Evolutionary conservation across 2,329 filamentous ascomycete species (phyloP), one percentile per base, ranked within the genome.

Genomic region (Phialophora chinensis): DNA sequence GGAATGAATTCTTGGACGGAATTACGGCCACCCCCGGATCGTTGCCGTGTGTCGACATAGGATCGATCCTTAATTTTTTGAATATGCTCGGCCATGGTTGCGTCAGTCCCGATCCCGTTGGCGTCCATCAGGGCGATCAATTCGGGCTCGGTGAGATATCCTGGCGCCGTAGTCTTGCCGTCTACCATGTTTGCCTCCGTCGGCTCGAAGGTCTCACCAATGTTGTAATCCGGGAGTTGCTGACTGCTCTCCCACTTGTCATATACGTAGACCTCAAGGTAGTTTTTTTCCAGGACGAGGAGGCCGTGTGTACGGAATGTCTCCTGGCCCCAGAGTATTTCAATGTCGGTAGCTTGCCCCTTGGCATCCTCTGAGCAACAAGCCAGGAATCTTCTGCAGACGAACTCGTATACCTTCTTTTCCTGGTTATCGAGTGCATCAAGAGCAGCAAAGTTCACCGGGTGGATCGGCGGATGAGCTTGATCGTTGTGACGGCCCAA

Each of bases 71-170:
- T 93, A 73, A 99, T 96, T 79, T 94, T 99, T 66, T 91, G 88
- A 74, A 99, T 99, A 76, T 99, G 95, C 74, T 99, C 95, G 0
- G 95, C 95, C 95, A 99, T 99, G 0, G 95, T 99, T 6, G 95
- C 95, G 80, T 99, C 95, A 10, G 95, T 99, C 12, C 95, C 95
- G 70, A 99, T 99, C 1, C 95, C 95, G 76, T 99, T 99, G 53
- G 92, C 93, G 80, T 99, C 95, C 95, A 99, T 99, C 11, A 99
- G 85, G 2, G 90, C 91, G 75, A 99, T 97, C 29, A 99, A 84
- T 76, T 99, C 95, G 0, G 95, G 93, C 76, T 99, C 95, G 0
- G 95, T 98, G 33, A 99, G 84, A 76, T 96, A 97, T 25, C 85
- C 87, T 0, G 95, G 95, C 12, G 93, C 84, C 0, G 85, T 87